phyloP scores from a whole-genome alignment of 2,329 filamentous ascomycete genomes.

The Trichoderma gracile region DNA sequence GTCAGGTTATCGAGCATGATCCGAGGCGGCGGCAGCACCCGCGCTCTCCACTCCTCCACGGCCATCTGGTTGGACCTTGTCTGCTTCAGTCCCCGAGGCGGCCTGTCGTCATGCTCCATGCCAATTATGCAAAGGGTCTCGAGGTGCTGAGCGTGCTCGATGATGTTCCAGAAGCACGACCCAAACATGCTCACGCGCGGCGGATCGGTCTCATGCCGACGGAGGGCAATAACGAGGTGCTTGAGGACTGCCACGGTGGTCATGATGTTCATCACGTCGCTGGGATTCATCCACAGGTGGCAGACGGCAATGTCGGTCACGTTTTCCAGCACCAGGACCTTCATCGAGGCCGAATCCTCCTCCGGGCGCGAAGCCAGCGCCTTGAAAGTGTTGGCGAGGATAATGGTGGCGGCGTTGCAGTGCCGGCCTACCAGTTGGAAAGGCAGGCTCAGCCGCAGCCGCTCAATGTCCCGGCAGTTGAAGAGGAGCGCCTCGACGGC shows the following conservation, averaged over 20 bases:
- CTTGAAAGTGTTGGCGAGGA: slow-evolving; percentile 55
- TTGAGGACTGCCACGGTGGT: slow-evolving; percentile 44
- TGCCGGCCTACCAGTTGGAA: slow-evolving; percentile 51
- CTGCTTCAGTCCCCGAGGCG: slow-evolving; percentile 41
- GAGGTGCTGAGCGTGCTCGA: slow-evolving; percentile 47
- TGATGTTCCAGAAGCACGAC: slow-evolving; percentile 51
- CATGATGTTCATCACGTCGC: slow-evolving; percentile 53
- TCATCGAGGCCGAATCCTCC: slow-evolving; percentile 46
- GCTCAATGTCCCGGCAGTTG: slow-evolving; percentile 46
- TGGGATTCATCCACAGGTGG: slow-evolving; percentile 53
- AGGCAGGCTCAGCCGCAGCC: slow-evolving; percentile 53
- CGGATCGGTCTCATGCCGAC: slow-evolving; percentile 45
- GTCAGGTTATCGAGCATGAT: slow-evolving; percentile 43
- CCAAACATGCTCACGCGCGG: slow-evolving; percentile 43
- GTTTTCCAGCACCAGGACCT: slow-evolving; percentile 52
- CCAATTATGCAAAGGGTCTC: slow-evolving; percentile 51
- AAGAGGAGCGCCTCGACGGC: slow-evolving; percentile 47
- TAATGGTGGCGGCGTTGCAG: slow-evolving; percentile 50
- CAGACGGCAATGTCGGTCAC: slow-evolving; percentile 51
- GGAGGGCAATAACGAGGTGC: slow-evolving; percentile 50
- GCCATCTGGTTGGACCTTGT: slow-evolving; percentile 42
- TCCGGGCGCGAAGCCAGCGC: slow-evolving; percentile 48
- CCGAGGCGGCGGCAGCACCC: slow-evolving; percentile 42
- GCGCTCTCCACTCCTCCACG: slow-evolving; percentile 44
- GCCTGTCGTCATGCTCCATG: slow-evolving; percentile 45